Percentiles rank a stretch among this genome's conserved stretches.
Evolutionary conservation across 169 alveolate genomes (phyloP).

Genomic region (Cyclospora cayetanensis): DNA sequence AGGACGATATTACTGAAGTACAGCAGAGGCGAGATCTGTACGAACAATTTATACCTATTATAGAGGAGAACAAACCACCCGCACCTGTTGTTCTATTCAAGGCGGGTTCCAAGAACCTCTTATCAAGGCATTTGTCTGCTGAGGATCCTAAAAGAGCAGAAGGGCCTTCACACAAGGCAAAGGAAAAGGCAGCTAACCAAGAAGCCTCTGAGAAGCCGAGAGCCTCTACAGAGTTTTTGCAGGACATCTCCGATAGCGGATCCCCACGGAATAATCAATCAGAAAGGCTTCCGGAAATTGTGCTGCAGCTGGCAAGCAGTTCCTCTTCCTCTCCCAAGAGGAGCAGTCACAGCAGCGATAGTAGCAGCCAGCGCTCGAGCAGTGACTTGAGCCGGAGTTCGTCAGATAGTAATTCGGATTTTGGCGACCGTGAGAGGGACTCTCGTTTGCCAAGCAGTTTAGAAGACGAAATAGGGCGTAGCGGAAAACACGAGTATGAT

Average conservation of each 20-base stretch:
- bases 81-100: background rate
- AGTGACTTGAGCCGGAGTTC: too few species aligned
- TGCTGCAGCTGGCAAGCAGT: background rate
- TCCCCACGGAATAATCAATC: background rate
- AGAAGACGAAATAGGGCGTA: background rate
- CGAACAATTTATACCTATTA: background rate
- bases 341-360: background rate
- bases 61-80: background rate
- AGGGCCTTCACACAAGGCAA: too few species aligned
- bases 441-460: too few species aligned
- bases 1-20: too few species aligned
- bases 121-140: too few species aligned
- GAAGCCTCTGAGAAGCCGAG: too few species aligned
- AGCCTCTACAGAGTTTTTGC: too few species aligned
- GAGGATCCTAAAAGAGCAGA: too few species aligned
- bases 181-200: too few species aligned
- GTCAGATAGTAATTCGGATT: too few species aligned
- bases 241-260: background rate
- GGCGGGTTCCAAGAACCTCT: too few species aligned
- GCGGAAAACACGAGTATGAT: background rate
- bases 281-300: background rate
- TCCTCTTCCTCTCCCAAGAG: background rate
- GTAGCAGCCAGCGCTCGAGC: background rate
- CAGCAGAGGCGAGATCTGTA: too few species aligned
- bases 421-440: background rate